Percentiles rank a stretch among this genome's conserved stretches.
Conservation (phyloP, 257 asterid genomes). For the Plantago elongata region DNA sequence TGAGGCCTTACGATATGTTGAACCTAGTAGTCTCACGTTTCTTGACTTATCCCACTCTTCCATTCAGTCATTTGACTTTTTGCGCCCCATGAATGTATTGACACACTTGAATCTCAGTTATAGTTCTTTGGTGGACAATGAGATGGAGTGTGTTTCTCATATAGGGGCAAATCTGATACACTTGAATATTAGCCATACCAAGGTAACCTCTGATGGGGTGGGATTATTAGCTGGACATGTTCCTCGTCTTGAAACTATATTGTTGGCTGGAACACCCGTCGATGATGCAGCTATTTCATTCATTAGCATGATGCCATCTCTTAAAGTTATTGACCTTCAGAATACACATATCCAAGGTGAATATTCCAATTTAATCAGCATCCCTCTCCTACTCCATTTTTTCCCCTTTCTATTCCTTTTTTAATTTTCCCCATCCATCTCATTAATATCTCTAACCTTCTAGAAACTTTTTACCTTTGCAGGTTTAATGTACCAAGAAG, state of each 20-base stretch:
- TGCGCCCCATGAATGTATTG: conserved; percentile 52
- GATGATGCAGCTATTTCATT: conserved; percentile 57
- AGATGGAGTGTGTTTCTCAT: conserved; percentile 44
- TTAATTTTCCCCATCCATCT: background rate
- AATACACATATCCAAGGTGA: conserved; percentile 67
- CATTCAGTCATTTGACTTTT: conserved; percentile 42
- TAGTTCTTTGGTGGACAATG: conserved; percentile 42
- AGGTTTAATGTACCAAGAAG: conserved; percentile 44
- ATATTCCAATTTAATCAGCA: conserved; percentile 2
- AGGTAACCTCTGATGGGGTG: conserved; percentile 63
- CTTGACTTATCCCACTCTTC: conserved; percentile 66
- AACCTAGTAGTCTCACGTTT: conserved; percentile 38
- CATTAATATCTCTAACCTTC: conserved; percentile 11
- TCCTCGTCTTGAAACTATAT: conserved; percentile 67
- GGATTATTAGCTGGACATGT: conserved; percentile 64
- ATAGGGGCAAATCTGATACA: conserved; percentile 53
- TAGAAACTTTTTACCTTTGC: background rate
- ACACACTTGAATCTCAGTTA: conserved; percentile 63
- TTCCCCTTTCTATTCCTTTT: background rate
- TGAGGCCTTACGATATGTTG: conserved; percentile 45
- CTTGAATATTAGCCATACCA: conserved; percentile 67
- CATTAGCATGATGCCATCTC: conserved; percentile 64
- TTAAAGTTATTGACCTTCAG: conserved; percentile 57
- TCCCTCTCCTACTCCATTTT: conserved; percentile 2
- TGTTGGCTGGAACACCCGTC: conserved; percentile 49